Evolutionary conservation across 352 stramenopile species (phyloP), one percentile per base, ranked within the genome.

Genomic region (Globisporangium alternatum): DNA sequence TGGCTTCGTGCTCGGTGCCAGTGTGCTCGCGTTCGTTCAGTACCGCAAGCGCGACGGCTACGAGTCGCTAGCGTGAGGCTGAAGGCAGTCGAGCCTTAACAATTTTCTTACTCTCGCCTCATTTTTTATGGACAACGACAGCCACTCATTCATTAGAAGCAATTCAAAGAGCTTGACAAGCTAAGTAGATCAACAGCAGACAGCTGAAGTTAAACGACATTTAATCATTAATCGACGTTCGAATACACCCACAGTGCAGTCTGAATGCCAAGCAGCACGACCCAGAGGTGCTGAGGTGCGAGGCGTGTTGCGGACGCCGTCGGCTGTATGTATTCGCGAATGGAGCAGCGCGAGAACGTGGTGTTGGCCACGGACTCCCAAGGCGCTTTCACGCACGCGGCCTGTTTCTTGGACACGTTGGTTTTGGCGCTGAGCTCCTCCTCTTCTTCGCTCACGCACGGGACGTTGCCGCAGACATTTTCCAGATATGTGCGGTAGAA

Each of bases 401-500:
- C 54, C 59, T 90, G 77, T 39, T 69, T 70, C 1, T 73, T 48
- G 13, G 76, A 71, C 25, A 62, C 68, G 1, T 64, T 72, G 12
- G 74, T 75, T 28, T 74, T 78, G 45, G 51, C 67, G 9, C 63
- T 61, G 28, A 69, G 63, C 12, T 35, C 30, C 37, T 86, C 78
- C 21, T 87, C 60, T 28, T 76, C 71, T 59, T 90, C 81, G 19
- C 58, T 80, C 41, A 88, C 76, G 45, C 83, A 92, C 1, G 60
- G 61, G 4, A 92, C 77, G 43, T 80, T 85, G n/a, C 74, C 77
- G 44, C 83, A 92, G 2, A 90, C 81, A 19, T 88, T 80, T 28
- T 85, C 74, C 12, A 92, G 60, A 54, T 88, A 90, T 6, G 74
- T 58, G 10, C 75, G 71, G 58, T 89, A 92, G 13, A 90, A 81